phyloP scores from a whole-genome alignment of 1,284 basidiomycete species.

The Leccinum colubrinum region DNA sequence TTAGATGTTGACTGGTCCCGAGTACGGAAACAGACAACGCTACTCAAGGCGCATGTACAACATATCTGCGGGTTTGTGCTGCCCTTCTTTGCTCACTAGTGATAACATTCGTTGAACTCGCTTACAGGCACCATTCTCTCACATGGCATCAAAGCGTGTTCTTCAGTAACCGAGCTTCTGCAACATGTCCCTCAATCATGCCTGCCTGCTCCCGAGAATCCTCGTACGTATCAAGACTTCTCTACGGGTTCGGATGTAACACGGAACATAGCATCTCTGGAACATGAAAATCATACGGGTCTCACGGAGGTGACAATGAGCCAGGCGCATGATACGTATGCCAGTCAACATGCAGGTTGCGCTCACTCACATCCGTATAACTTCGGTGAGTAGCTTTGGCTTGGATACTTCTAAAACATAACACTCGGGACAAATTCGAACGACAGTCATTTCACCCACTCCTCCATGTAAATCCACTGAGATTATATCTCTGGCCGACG shows the following conservation, averaged over 20 bases:
- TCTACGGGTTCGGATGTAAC: slow-evolving; percentile 8
- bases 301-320: slow-evolving; percentile 66
- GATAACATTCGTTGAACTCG: slow-evolving; percentile 8
- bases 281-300: slow-evolving; percentile 50
- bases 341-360: slow-evolving; percentile 65
- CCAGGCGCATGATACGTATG: slow-evolving; percentile 53
- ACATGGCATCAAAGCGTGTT: slow-evolving; percentile 54
- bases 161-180: slow-evolving; percentile 57
- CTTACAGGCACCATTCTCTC: slow-evolving; percentile 53
- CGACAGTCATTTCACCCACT: slow-evolving; percentile 58
- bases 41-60: slow-evolving; percentile 77
- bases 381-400: slow-evolving; percentile 46
- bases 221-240: slow-evolving; percentile 42
- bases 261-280: slow-evolving; percentile 47
- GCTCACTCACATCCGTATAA: slow-evolving; percentile 63
- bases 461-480: slow-evolving; percentile 75
- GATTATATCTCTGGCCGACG: slow-evolving; percentile 72
- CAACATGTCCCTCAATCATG: slow-evolving; percentile 51
- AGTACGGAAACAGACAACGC: slow-evolving; percentile 51
- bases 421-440: slow-evolving; percentile 49
- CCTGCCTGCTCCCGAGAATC: slow-evolving; percentile 49
- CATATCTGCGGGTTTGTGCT: slow-evolving; percentile 62
- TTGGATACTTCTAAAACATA: slow-evolving; percentile 4
- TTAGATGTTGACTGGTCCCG: slow-evolving; percentile 43
- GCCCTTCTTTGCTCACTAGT: background rate